Conservation (phyloP, 2,329 filamentous ascomycete genomes). For the Diaporthe citrichinensis region DNA sequence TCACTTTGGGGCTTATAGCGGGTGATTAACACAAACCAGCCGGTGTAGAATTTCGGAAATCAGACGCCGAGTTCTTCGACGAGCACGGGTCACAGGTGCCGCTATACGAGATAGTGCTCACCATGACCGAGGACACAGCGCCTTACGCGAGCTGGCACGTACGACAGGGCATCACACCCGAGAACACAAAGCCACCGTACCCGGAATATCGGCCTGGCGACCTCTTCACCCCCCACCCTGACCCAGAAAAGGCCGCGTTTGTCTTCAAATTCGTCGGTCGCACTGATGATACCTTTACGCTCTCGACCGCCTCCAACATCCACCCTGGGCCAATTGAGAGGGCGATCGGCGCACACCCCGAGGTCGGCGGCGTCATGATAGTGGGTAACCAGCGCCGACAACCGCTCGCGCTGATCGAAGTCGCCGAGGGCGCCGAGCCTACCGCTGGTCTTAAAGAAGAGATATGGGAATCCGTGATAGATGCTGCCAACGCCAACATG, state of each 20-base stretch:
- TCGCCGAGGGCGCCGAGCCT: not conserved
- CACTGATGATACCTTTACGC: conserved; percentile 43
- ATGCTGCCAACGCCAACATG: conserved; percentile 19
- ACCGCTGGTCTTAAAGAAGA: conserved; percentile 4
- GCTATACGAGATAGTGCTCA: conserved; percentile 44
- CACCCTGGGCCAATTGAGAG: conserved; percentile 34
- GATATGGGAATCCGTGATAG: conserved; percentile 37
- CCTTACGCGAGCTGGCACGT: conserved; percentile 39
- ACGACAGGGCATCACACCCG: conserved; percentile 33
- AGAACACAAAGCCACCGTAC: conserved; percentile 23
- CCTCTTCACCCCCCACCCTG: conserved; percentile 44
- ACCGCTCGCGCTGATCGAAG: conserved; percentile 36
- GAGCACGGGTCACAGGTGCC: conserved; percentile 15
- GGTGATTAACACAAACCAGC: not conserved
- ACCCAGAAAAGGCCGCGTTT: conserved; percentile 42
- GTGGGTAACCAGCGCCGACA: conserved; percentile 34
- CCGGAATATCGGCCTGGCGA: conserved; percentile 43
- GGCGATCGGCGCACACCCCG: conserved; percentile 17
- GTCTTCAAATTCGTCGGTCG: conserved; percentile 44
- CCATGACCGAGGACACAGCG: conserved; percentile 36
- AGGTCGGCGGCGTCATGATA: conserved; percentile 24
- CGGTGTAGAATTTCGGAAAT: conserved; percentile 41
- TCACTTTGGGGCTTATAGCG: no score
- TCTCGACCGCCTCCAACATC: conserved; percentile 35
- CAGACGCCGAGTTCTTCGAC: conserved; percentile 38